Percentiles rank a stretch among this genome's conserved stretches.
Conservation (phyloP, 2,329 filamentous ascomycete genomes). For the Xylaria sp. region DNA sequence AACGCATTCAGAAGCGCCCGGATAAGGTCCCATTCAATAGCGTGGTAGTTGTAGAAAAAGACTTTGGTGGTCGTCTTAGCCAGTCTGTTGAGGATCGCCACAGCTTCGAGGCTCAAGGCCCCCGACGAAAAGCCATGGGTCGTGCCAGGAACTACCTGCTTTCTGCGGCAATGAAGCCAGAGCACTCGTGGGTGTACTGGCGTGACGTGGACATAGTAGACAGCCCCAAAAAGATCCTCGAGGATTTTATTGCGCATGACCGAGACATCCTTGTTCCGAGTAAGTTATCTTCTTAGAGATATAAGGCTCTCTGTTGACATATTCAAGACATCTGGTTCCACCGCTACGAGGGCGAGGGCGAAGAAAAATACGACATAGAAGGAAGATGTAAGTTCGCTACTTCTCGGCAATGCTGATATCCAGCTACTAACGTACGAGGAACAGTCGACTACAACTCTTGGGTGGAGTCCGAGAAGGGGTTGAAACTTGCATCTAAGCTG, state of each 20-base stretch:
- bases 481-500: conserved; percentile 71
- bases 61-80: conserved; percentile 76
- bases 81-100: conserved; percentile 85
- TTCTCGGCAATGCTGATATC: background rate
- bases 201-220: conserved; percentile 95
- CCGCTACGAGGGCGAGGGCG: conserved; percentile 74
- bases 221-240: conserved; percentile 81
- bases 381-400: conserved; percentile 73
- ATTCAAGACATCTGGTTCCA: conserved; percentile 92
- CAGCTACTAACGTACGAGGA: conserved; percentile 25
- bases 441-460: conserved; percentile 98
- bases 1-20: conserved; percentile 80
- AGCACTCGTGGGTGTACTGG: conserved; percentile 99
- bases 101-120: conserved; percentile 83
- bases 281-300: conserved; percentile 50
- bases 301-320: conserved; percentile 10
- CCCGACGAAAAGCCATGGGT: conserved; percentile 87
- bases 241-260: conserved; percentile 95
- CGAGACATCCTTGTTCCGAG: conserved; percentile 92
- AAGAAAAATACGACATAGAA: conserved; percentile 85
- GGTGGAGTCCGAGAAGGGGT: conserved; percentile 87
- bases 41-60: conserved; percentile 84
- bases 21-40: conserved; percentile 85
- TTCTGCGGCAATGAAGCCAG: conserved; percentile 79
- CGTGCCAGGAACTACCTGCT: conserved; percentile 91